Evolutionary conservation across 2,329 filamentous ascomycete genomes (phyloP), one percentile per base, ranked within the genome.

Genomic region (Aschersonia sp.): DNA sequence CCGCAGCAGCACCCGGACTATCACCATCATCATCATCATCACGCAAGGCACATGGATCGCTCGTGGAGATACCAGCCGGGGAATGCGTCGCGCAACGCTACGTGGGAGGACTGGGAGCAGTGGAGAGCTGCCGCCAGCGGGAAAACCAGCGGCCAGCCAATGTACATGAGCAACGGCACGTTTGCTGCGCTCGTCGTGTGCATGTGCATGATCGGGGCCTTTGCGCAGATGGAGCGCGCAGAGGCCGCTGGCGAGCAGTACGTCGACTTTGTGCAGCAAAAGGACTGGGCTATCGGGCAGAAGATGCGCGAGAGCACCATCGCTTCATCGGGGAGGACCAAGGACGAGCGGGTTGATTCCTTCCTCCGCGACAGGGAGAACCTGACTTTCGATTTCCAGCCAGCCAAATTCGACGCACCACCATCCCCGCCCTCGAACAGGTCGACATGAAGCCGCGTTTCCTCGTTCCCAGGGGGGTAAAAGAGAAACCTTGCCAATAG

Each of bases 71-170:
- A 66, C 11, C 59, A 61, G 35, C 67, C 70, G 0, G 69, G 68
- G 30, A 74, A 65, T 47, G 62, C 76, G 10, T 73, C 72, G 45
- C 66, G 67, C 55, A 97, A 97, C 62, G 92, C 87, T 1, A 97
- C 92, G 0, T 98, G 92, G 92, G 92, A 98, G 62, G 92, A 98
- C 62, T 95, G 89, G 89, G 87, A 95, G 67, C 74, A 73, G 43
- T 94, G 84, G 81, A 76, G 85, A 55, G 62, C 71, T 45, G 68
- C 71, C 55, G 62, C 62, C 52, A 67, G 65, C 53, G 66, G 22
- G 22, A 22, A 22, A 22, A 22, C 22, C 22, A 22, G 22, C 22
- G 22, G 22, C 22, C 22, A 72, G 52, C 74, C 75, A 0, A 55
- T 81, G 46, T 84, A 80, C 63, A 80, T 90, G 66, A 85, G 83